These are phyloP conservation scores for Benincasa hispida DNA, from an alignment of 306 rosid genomes.

Conservation along the genomic window DNA sequence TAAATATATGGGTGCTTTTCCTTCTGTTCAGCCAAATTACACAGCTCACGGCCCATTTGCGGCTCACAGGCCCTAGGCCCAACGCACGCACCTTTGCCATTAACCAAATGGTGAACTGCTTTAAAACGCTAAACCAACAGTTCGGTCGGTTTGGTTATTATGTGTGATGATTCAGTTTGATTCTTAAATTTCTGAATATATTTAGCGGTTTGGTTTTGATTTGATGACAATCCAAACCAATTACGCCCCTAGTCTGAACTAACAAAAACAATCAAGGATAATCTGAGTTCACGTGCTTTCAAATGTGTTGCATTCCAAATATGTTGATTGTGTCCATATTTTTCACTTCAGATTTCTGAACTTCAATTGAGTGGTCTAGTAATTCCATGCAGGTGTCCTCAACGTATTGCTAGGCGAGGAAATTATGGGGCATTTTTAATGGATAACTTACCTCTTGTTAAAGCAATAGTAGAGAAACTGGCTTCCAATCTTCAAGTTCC, in stretches of 20 bases:
- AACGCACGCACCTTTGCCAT: too few relatives aligned
- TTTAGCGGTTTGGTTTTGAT: too few relatives aligned
- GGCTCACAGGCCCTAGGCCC: too few relatives aligned
- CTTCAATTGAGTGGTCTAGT: neutral
- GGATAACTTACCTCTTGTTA: slow-evolving; percentile 87
- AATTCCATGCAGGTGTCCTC: slow-evolving; percentile 65
- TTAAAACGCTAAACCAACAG: too few relatives aligned
- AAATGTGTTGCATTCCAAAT: neutral
- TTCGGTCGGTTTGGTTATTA: too few relatives aligned
- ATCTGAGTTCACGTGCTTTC: neutral
- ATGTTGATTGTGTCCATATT: neutral
- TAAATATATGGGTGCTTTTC: too few relatives aligned
- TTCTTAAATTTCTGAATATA: too few relatives aligned
- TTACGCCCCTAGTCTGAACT: neutral
- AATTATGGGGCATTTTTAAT: slow-evolving; percentile 91
- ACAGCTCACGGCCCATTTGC: too few relatives aligned
- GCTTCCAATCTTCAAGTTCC: slow-evolving; percentile 72
- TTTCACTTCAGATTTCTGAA: neutral
- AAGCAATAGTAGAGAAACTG: slow-evolving; percentile 68
- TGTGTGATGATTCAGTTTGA: too few relatives aligned
- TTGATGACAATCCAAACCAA: too few relatives aligned
- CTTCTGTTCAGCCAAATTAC: too few relatives aligned
- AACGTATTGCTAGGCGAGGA: slow-evolving; percentile 82
- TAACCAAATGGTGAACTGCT: too few relatives aligned
- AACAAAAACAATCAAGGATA: neutral